Percentiles rank a stretch among this genome's conserved stretches.
Conservation (phyloP, 352 stramenopile genomes). For the Saprolegnia parasitica region DNA sequence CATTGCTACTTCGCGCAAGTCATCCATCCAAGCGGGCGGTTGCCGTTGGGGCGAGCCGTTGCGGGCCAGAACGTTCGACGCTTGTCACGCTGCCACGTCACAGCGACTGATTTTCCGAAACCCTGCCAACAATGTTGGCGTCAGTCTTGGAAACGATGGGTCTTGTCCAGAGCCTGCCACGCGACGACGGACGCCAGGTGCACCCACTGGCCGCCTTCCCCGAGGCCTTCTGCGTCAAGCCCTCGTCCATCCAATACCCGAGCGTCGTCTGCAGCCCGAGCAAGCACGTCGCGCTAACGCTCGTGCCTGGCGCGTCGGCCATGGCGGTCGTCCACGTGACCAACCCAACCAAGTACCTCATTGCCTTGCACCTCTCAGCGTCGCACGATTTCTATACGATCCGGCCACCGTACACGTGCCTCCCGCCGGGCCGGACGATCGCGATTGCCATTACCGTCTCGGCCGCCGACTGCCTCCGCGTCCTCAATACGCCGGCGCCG, state of each 20-base stretch:
- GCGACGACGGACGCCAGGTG: not conserved
- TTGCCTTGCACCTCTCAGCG: not conserved
- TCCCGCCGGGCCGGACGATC: not conserved
- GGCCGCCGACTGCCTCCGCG: not conserved
- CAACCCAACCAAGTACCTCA: not conserved
- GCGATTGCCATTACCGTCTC: conserved; percentile 9
- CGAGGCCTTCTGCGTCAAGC: conserved; percentile 10
- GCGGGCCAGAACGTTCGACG: not conserved
- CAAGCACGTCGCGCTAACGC: not conserved
- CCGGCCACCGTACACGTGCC: not conserved
- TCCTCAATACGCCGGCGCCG: not conserved
- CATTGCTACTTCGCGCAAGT: not conserved
- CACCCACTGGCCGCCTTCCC: not conserved
- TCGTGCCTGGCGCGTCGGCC: not conserved
- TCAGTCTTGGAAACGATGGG: conserved; percentile 16
- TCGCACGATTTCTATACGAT: conserved; percentile 1
- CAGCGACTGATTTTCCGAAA: conserved; percentile 15
- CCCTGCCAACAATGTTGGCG: not conserved
- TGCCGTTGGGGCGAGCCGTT: not conserved
- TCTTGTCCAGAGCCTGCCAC: conserved; percentile 8
- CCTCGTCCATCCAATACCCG: not conserved
- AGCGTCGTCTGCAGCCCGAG: conserved; percentile 1
- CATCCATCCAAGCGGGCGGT: not conserved
- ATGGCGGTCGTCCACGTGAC: conserved; percentile 24
- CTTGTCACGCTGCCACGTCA: not conserved